Evolutionary conservation across 495 filamentous ascomycete species (phyloP).

Genomic region (Hypoxylon intermedium): DNA sequence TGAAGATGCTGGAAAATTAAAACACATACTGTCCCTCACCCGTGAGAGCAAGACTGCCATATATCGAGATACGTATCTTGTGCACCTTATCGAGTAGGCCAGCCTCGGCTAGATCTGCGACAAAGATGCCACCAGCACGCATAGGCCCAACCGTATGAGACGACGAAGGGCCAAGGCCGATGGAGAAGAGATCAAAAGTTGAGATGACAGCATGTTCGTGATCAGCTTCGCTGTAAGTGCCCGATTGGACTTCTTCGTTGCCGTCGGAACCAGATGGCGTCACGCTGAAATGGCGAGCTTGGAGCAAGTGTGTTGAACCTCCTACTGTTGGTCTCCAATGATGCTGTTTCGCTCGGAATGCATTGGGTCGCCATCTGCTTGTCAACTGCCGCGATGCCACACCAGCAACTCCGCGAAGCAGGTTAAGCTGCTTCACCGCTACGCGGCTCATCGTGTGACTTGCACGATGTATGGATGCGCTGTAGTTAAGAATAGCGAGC

Average conservation of each 20-base stretch:
- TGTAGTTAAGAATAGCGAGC: background rate
- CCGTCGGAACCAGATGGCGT: conserved; percentile 8
- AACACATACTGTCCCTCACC: conserved; percentile 46
- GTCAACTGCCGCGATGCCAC: conserved; percentile 22
- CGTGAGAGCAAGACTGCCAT: conserved; percentile 48
- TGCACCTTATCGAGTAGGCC: conserved; percentile 42
- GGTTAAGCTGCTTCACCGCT: conserved; percentile 38
- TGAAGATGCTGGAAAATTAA: background rate
- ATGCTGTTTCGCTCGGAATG: background rate
- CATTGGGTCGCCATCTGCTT: conserved; percentile 21
- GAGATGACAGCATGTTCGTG: conserved; percentile 50
- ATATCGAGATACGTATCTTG: conserved; percentile 46
- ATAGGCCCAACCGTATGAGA: conserved; percentile 49
- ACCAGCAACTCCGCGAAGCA: conserved; percentile 30
- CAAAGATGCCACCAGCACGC: conserved; percentile 47
- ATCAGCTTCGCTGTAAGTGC: conserved; percentile 47
- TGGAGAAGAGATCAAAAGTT: conserved; percentile 48
- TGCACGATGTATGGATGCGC: background rate
- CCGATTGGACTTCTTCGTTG: conserved; percentile 28
- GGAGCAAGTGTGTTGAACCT: background rate
- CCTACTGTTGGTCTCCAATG: conserved; percentile 2
- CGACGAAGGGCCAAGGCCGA: conserved; percentile 48
- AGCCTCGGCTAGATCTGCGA: conserved; percentile 43
- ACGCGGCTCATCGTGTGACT: conserved; percentile 32
- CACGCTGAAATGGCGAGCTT: conserved; percentile 27